Percentiles rank a stretch among this genome's conserved stretches.
phyloP scores from a whole-genome alignment of 306 rosid genomes.

The Pyrus bretschneideri region DNA sequence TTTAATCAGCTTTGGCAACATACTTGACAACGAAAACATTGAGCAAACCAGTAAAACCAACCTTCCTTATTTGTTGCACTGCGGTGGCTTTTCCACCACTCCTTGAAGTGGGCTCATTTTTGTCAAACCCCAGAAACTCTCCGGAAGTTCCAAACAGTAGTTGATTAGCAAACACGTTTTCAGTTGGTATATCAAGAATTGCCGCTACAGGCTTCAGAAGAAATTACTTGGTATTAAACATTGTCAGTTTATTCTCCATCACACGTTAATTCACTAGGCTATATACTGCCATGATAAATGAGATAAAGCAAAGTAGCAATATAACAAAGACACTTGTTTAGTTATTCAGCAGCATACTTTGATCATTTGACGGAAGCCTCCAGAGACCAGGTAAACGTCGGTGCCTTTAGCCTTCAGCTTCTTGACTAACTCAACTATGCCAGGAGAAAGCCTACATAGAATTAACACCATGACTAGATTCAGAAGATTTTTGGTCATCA shows the following conservation, averaged over 20 bases:
- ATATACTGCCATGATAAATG: neutral
- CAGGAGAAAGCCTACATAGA: constrained; percentile 76
- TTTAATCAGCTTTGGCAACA: constrained; percentile 19
- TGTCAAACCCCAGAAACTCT: constrained; percentile 81
- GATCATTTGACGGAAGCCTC: constrained; percentile 97
- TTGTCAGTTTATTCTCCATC: constrained; percentile 9
- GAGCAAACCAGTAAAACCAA: constrained; percentile 21
- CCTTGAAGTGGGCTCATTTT: constrained; percentile 78
- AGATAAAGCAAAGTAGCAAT: neutral
- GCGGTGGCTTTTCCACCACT: constrained; percentile 94
- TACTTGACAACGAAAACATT: neutral
- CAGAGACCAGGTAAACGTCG: constrained; percentile 72
- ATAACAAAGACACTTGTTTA: neutral
- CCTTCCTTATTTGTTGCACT: constrained; percentile 78
- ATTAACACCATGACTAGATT: neutral
- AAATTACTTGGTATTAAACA: constrained; percentile 26
- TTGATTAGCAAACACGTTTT: constrained; percentile 77
- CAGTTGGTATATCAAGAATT: constrained; percentile 61
- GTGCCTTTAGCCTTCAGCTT: constrained; percentile 55
- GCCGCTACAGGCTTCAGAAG: constrained; percentile 79
- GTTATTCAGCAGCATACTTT: constrained; percentile 42
- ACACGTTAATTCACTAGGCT: neutral
- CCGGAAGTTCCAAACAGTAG: constrained; percentile 77
- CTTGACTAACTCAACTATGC: constrained; percentile 66
- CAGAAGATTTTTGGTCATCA: neutral